Evolutionary conservation across 306 rosid genomes (phyloP), one percentile per base, ranked within the genome.

Genomic region (Sphenostylis stenocarpa): DNA sequence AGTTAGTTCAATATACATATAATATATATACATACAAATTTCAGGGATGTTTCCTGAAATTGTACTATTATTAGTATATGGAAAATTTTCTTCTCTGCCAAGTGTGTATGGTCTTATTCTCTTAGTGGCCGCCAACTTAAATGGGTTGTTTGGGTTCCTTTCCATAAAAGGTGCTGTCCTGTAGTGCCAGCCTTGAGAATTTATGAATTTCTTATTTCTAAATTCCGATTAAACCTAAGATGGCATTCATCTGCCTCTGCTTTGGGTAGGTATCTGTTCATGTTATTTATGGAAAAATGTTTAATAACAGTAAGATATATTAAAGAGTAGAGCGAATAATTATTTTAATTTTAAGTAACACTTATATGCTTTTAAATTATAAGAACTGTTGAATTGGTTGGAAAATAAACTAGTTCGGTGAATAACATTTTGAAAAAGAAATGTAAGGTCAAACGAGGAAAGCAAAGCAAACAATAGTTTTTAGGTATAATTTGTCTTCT

Each of bases 1-100:
- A 56, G 73, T 80, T 85, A 76, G 82, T 66, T 80, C 48, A 45
- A 80, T 80, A 82, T 72, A 70, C 9, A 38, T 38, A 38, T 38
- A 38, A 34, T 34, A 38, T 45, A 53, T 77, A 84, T 60, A 70
- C 51, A 64, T 79, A 78, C 64, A 76, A 45, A 67, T 81, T 65
- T 82, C 48, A 52, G 73, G 75, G 19, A 72, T 49, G 80, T 72
- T 82, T 76, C 68, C 60, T 53, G 78, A 51, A 76, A 77, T 56
- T 70, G 61, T 70, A 68, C 12, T 36, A 7, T 64, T 62, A 26
- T 61, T 20, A 14, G 45, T 77, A 29, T 34, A 72, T 72, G 74
- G 83, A 64, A 73, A 44, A 38, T 38, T 55, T 75, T 79, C 60
- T 53, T 73, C 38, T 11, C 11, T 8, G 23, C 24, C 19, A 53